phyloP scores from a whole-genome alignment of 495 filamentous ascomycete genomes.

The Hypoxylon intermedium region DNA sequence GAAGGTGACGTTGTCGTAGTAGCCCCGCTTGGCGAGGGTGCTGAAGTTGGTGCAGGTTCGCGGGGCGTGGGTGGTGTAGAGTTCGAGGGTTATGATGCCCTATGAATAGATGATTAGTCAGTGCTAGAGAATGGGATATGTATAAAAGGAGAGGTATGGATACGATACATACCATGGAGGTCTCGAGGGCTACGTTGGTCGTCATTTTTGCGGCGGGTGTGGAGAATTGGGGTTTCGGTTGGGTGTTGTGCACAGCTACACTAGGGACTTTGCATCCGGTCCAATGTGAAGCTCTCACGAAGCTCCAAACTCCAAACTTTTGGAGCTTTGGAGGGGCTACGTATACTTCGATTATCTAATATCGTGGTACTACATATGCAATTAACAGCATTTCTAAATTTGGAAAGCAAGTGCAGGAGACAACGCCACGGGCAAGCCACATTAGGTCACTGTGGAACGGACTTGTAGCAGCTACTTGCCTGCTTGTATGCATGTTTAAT shows the following conservation, averaged over 20 bases:
- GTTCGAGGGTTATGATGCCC: constrained; percentile 87
- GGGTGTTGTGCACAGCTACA: background rate
- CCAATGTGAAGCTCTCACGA: constrained; percentile 17
- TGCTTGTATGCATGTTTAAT: background rate
- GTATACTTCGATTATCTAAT: constrained; percentile 5
- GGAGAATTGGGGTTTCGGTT: background rate
- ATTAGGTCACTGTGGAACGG: background rate
- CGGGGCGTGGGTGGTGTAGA: constrained; percentile 66
- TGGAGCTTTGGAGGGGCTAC: constrained; percentile 32
- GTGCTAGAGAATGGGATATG: constrained; percentile 38
- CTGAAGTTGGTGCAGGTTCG: constrained; percentile 88
- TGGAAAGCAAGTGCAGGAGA: background rate
- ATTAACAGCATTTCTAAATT: constrained; percentile 7
- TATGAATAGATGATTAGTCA: constrained; percentile 25
- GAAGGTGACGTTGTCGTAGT: constrained; percentile 86
- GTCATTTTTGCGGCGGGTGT: constrained; percentile 61
- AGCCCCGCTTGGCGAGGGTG: constrained; percentile 77
- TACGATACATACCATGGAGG: constrained; percentile 70
- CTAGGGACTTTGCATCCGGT: background rate
- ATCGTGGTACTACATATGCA: constrained; percentile 1
- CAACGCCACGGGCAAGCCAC: background rate
- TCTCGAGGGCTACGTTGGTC: constrained; percentile 77
- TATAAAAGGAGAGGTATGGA: background rate
- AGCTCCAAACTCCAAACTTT: too few relatives aligned
- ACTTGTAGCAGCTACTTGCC: background rate